Base-by-base conservation (phyloP, 2,329 filamentous ascomycete species). In the Calonectria crousiana region DNA sequence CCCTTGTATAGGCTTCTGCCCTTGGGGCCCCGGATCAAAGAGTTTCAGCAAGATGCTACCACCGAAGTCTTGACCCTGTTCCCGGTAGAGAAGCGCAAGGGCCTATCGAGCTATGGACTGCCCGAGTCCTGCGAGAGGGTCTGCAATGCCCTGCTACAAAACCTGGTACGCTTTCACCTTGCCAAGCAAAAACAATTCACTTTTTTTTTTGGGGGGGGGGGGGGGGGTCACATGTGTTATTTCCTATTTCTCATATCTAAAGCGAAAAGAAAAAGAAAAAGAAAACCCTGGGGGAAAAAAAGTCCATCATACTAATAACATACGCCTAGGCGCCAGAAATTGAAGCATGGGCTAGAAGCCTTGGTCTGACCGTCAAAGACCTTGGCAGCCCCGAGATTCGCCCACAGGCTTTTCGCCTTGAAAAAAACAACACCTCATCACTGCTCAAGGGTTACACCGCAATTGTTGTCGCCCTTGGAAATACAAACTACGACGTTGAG, bases 11-110 rank as follows among this genome's bases (percentile, higher is more conserved):
- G 78, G 76, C 69, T 79, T 72, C 68, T 80, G 58, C 77, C 78
- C 71, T 71, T 80, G 38, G 78, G 76, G 66, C 72, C 76, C 51
- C 70, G 62, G 38, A 68, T 80, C 64, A 79, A 80, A 62, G 74
- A 78, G 47, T 69, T 80, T 41, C 78, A 79, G 44, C 78, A 80
- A 69, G 77, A 80, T 41, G 78, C 78, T 66, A 80, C 74, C 18
- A 80, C 78, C 65, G 78, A 80, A 66, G 78, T 80, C 20, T 53
- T 80, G 70, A 80, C 78, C 41, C 70, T 80, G 38, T 80, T 80
- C 56, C 78, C 78, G 20, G 76, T 76, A 44, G 74, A 80, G 72
- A 80, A 78, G 60, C 78, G 71, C 65, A 78, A 77, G 64, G 78
- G 78, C 6, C 65, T 80, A 52, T 65, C 78, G 70, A 80, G 78